These are phyloP conservation scores for Teunomyces gatunensis DNA, from an alignment of 805 yeast genomes.

Conservation along the genomic window DNA sequence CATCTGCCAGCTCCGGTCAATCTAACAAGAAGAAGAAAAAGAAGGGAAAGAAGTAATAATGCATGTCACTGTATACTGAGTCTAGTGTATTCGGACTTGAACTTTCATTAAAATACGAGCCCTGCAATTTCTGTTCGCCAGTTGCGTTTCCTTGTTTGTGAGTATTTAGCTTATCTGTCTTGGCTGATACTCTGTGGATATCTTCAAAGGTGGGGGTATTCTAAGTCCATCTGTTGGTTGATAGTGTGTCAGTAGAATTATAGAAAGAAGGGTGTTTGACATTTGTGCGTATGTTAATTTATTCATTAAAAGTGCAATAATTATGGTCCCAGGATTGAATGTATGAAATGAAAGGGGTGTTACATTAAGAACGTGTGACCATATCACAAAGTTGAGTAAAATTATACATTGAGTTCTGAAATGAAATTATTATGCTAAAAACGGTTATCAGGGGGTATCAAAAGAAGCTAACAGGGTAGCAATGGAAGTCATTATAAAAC, in stretches of 20 bases:
- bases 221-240: no score
- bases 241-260: no score
- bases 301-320: not conserved
- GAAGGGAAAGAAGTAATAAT: conserved; percentile 14
- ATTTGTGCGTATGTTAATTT: no score
- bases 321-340: not conserved
- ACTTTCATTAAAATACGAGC: not conserved
- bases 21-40: conserved; percentile 13
- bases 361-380: not conserved
- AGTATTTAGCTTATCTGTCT: no score
- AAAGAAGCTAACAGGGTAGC: not conserved
- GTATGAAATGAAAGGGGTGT: not conserved
- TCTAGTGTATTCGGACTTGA: no score
- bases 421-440: not conserved
- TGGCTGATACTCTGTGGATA: no score
- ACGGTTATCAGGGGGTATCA: not conserved
- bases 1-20: not conserved
- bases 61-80: not conserved
- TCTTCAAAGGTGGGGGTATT: no score
- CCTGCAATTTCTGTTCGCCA: not conserved
- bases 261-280: no score
- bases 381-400: not conserved
- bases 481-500: not conserved
- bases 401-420: not conserved
- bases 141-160: no score